A percentile compares a stretch with the other conserved stretches of the same genome.
Conservation (phyloP, 164 flowering plant species). For the Vitis rupestris region DNA sequence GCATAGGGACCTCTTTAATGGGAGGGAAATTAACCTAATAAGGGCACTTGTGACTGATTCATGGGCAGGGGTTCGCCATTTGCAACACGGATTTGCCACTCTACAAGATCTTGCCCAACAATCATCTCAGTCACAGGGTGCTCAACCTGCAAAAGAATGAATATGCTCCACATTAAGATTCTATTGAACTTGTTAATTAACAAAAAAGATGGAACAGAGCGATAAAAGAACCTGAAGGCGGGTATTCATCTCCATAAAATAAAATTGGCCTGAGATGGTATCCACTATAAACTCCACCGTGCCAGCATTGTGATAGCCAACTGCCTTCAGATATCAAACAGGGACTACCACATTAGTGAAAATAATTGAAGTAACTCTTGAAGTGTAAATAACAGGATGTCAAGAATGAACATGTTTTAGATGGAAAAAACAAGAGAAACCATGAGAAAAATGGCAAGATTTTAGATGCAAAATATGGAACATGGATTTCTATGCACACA, state of each 20-base stretch:
- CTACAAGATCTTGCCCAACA: slow-evolving; percentile 98
- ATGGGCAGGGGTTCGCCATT: slow-evolving; percentile 93
- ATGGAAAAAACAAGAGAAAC: background rate
- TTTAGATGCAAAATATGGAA: too few species aligned
- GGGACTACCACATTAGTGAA: slow-evolving; percentile 24
- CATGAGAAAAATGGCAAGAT: too few species aligned
- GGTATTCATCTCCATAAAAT: slow-evolving; percentile 99
- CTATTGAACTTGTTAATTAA: background rate
- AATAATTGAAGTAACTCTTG: background rate
- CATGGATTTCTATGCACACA: too few species aligned
- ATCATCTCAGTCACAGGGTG: slow-evolving; percentile 99
- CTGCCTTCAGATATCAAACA: slow-evolving; percentile 66
- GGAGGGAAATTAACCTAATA: slow-evolving; percentile 50
- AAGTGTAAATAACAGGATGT: background rate
- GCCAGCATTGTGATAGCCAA: slow-evolving; percentile 92
- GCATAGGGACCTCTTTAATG: background rate
- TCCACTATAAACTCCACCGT: slow-evolving; percentile 99
- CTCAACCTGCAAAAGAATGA: slow-evolving; percentile 66
- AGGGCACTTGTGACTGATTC: slow-evolving; percentile 74
- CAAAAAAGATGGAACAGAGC: slow-evolving; percentile 3
- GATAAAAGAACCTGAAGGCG: slow-evolving; percentile 80
- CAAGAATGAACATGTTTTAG: background rate
- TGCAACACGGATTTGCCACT: slow-evolving; percentile 98
- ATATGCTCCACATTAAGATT: background rate
- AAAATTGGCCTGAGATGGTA: slow-evolving; percentile 74